phyloP scores from a whole-genome alignment of 768 basidiomycete species.

The Trametes gibbosa region DNA sequence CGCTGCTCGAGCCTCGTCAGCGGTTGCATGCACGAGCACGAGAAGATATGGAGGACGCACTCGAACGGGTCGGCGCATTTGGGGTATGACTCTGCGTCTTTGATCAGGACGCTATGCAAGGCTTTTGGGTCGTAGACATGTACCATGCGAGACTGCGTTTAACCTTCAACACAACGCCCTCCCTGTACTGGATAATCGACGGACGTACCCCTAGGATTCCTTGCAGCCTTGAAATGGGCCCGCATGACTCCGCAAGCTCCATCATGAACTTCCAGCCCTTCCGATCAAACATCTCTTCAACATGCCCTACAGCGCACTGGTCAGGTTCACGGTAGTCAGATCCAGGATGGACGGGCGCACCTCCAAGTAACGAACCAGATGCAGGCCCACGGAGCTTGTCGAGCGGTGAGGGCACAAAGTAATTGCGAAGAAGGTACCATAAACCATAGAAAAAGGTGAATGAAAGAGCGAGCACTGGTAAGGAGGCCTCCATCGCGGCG shows the following conservation, averaged over 20 bases:
- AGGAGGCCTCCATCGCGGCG: background rate
- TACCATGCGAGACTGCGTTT: constrained; percentile 33
- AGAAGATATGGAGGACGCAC: background rate
- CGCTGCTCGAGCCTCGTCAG: background rate
- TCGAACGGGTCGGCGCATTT: constrained; percentile 13
- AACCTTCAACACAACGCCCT: too few species aligned
- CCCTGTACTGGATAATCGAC: too few species aligned
- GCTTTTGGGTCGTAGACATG: constrained; percentile 49
- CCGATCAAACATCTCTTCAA: background rate
- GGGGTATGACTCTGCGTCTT: constrained; percentile 29
- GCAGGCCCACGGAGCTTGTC: constrained; percentile 7
- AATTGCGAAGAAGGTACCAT: background rate
- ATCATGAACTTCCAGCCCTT: background rate
- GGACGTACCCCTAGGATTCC: background rate
- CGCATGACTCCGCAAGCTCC: background rate
- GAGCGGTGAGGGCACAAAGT: background rate
- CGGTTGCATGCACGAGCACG: too few species aligned
- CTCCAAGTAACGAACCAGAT: background rate
- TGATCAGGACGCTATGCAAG: constrained; percentile 45
- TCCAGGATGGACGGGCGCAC: background rate
- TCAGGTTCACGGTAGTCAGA: background rate
- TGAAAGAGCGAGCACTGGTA: background rate
- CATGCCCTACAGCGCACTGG: background rate
- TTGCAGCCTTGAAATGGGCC: background rate
- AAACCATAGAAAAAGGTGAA: background rate